Percentiles rank a stretch among this genome's conserved stretches.
Conservation (phyloP, 1,284 basidiomycete species). For the Sutorius eximius region DNA sequence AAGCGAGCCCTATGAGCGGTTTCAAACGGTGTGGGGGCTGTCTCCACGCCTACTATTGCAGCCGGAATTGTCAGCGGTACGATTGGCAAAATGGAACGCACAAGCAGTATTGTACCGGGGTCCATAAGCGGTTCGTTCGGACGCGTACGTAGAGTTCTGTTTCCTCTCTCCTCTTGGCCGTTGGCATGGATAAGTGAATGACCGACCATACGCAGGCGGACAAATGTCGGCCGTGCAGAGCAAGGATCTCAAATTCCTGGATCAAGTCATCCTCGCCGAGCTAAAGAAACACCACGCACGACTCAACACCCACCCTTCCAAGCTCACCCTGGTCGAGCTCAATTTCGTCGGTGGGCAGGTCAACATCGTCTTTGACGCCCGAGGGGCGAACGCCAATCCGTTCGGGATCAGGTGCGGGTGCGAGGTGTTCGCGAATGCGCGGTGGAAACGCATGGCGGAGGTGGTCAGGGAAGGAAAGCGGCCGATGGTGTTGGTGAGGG, state of each 20-base stretch:
- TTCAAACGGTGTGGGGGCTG: conserved; percentile 29
- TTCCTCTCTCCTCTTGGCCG: background rate
- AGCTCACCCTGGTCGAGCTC: conserved; percentile 28
- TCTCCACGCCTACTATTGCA: conserved; percentile 30
- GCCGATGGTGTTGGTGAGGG: conserved; percentile 27
- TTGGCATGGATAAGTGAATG: background rate
- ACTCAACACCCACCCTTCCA: conserved; percentile 14
- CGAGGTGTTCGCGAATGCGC: conserved; percentile 22
- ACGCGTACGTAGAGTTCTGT: conserved; percentile 16
- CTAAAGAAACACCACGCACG: conserved; percentile 23
- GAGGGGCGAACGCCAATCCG: conserved; percentile 20
- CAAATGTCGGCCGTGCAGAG: conserved; percentile 23
- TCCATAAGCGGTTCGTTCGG: conserved; percentile 21
- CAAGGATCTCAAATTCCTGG: conserved; percentile 30
- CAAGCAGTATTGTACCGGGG: conserved; percentile 25
- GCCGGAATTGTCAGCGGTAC: conserved; percentile 25
- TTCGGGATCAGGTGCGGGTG: conserved; percentile 28
- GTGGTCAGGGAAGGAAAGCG: conserved; percentile 13
- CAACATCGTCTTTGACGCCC: conserved; percentile 22
- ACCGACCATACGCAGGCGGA: conserved; percentile 14
- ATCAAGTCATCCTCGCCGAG: conserved; percentile 28
- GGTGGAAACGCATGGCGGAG: conserved; percentile 28
- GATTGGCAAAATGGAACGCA: conserved; percentile 30
- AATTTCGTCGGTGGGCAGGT: conserved; percentile 21
- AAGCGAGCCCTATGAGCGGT: conserved; percentile 7